A percentile compares a stretch with the other conserved stretches of the same genome.
These are phyloP conservation scores for Pichia heedii DNA, from an alignment of 805 yeast genomes.

Conservation along the genomic window DNA sequence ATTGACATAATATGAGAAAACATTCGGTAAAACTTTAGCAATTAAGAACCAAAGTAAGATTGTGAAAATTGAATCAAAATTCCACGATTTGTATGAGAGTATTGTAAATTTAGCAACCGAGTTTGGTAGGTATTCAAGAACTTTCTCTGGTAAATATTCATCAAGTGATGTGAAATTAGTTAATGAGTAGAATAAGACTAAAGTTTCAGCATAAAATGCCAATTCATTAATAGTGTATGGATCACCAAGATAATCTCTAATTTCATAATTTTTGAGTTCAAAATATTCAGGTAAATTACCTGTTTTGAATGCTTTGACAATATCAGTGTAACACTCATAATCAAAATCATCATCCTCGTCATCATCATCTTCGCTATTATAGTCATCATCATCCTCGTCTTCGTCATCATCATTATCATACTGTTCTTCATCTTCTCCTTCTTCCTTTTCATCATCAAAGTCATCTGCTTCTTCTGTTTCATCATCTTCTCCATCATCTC, in stretches of 20 bases:
- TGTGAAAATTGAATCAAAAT: constrained; percentile 25
- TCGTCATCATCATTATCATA: constrained; percentile 50
- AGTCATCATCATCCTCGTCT: constrained; percentile 3
- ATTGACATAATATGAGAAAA: constrained; percentile 42
- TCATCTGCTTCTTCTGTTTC: constrained; percentile 69
- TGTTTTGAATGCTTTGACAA: constrained; percentile 8
- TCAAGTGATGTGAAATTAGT: constrained; percentile 14
- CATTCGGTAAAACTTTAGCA: constrained; percentile 34
- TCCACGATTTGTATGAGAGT: constrained; percentile 31
- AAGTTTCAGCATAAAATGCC: constrained; percentile 18
- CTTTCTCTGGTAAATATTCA: constrained; percentile 18
- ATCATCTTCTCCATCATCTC: constrained; percentile 62
- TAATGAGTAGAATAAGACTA: constrained; percentile 13
- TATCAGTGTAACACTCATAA: constrained; percentile 5
- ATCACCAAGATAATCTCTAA: constrained; percentile 26
- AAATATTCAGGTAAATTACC: constrained; percentile 14
- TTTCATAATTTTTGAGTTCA: constrained; percentile 19
- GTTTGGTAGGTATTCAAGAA: constrained; percentile 20
- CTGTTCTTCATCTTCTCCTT: constrained; percentile 9
- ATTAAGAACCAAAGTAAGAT: constrained; percentile 33
- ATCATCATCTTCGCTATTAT: constrained; percentile 37
- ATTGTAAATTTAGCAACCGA: constrained; percentile 17
- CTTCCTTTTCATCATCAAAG: constrained; percentile 6
- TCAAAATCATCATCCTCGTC: constrained; percentile 12
- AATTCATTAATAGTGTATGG: constrained; percentile 25